Evolutionary conservation across 345 rosid species (phyloP), one percentile per base, ranked within the genome.

Genomic region (Syzygium oleosum): DNA sequence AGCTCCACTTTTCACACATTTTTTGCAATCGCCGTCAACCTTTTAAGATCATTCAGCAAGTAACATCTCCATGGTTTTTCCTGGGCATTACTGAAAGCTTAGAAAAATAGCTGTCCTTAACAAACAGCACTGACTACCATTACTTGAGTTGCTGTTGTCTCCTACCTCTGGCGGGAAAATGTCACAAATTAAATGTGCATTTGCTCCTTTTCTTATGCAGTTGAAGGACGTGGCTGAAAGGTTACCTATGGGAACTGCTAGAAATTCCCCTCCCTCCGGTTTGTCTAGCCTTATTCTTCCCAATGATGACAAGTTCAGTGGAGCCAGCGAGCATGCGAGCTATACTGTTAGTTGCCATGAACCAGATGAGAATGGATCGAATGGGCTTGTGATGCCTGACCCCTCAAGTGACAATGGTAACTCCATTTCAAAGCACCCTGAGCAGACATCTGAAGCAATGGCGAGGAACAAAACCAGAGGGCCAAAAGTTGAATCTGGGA

Each of bases 201-300:
- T 41, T 38, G 46, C 84, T 84, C 46, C 29, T 86, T 87, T 55
- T 23, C 61, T 87, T 87, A 15, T 89, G 56, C 68, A 95, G 96
- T 92, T 95, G 92, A 94, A 95, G 90, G 98, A 95, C 63, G 90
- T 95, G 94, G 98, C 98, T 29, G 98, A 94, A 91, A 94, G 93
- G 88, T 89, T 94, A 78, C 94, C 95, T 16, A 88, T 91, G 53
- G 95, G 94, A 90, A 90, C 92, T 38, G 84, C 87, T 12, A 85
- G 90, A 87, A 92, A 86, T 91, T 73, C 83, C 21, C 83, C 93
- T 43, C 78, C 91, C 49, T 87, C 90, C 55, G 78, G 85, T 54
- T 87, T 89, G 84, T 87, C 90, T 88, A 90, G 92, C 90, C 89
- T 91, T 23, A 89, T 91, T 34, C 84, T 92, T 65, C 85, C 83